A percentile compares a stretch with the other conserved stretches of the same genome.
phyloP scores from a whole-genome alignment of 1,284 basidiomycete species.

The Ganoderma resinaceum region DNA sequence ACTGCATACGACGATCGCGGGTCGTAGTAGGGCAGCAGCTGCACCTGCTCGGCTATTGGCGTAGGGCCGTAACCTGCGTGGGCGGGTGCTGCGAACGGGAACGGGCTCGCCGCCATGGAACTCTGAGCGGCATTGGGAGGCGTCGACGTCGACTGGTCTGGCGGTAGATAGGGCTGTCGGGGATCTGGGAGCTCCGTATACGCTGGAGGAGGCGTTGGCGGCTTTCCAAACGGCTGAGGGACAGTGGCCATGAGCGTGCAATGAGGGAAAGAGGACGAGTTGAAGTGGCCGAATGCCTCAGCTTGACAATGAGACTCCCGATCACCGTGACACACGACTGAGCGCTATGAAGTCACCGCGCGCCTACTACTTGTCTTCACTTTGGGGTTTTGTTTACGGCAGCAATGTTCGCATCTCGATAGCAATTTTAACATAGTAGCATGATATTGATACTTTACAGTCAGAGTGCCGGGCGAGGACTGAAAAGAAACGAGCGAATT shows the following conservation, averaged over 20 bases:
- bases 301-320: background rate
- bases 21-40: conserved; percentile 43
- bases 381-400: background rate
- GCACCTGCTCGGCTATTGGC: conserved; percentile 39
- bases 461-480: too few species aligned
- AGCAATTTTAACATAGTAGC: background rate
- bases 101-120: conserved; percentile 20
- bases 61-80: conserved; percentile 41
- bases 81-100: conserved; percentile 28
- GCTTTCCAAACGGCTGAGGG: conserved; percentile 31
- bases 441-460: too few species aligned
- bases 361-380: background rate
- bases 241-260: conserved; percentile 18
- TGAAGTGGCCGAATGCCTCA: background rate
- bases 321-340: background rate
- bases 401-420: background rate
- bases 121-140: conserved; percentile 21
- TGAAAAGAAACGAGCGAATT: too few species aligned
- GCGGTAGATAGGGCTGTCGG: conserved; percentile 20
- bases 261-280: conserved; percentile 5
- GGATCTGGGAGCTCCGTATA: conserved; percentile 35
- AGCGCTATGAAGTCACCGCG: conserved; percentile 20
- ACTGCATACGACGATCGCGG: conserved; percentile 40
- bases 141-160: conserved; percentile 18
- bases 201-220: conserved; percentile 38